Evolutionary conservation across 768 basidiomycete genomes (phyloP), one percentile per base, ranked within the genome.

Genomic region (Fomitopsis serialis): DNA sequence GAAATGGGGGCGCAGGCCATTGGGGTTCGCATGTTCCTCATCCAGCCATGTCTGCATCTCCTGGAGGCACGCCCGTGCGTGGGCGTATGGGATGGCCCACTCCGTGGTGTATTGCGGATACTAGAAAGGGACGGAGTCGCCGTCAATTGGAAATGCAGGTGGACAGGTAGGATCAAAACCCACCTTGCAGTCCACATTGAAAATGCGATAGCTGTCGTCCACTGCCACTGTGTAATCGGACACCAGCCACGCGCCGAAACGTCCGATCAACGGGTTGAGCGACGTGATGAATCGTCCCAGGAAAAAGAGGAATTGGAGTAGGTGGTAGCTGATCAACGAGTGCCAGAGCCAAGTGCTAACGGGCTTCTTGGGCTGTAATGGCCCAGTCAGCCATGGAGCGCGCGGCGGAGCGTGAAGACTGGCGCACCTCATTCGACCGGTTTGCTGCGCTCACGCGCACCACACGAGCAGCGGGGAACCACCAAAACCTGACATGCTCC

Each of bases 31-130:
- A 53, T 77, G 75, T 67, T 98, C 90, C 37, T 72, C 65, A 25
- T 80, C 75, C 22, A 96, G 70, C 87, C 89, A 96, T 2, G 70
- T 66, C 54, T 80, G 78, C 54, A 98, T 73, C 55, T 86, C 89
- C 32, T 70, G 69, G 48, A 99, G 76, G 61, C 89, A 93, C 1
- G 77, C 73, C 50, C 71, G 70, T 2, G 92, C 78, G 49, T 81
- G 70, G 42, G 78, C 72, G 59, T 85, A 85, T 5, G 95, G 92
- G 35, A 99, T 78, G 4, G 92, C 91, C 86, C 93, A 96, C 70
- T 99, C 97, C 11, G 91, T 92, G 2, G 97, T 98, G 68, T 93
- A 87, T 69, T 98, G 94, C 1, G 83, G 84, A 69, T 87, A 92
- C 92, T 94, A 63, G 42, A n/a, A 15, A 53, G 52, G 54, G 45